Conservation (phyloP, 768 basidiomycete genomes). For the Russula sp. region DNA sequence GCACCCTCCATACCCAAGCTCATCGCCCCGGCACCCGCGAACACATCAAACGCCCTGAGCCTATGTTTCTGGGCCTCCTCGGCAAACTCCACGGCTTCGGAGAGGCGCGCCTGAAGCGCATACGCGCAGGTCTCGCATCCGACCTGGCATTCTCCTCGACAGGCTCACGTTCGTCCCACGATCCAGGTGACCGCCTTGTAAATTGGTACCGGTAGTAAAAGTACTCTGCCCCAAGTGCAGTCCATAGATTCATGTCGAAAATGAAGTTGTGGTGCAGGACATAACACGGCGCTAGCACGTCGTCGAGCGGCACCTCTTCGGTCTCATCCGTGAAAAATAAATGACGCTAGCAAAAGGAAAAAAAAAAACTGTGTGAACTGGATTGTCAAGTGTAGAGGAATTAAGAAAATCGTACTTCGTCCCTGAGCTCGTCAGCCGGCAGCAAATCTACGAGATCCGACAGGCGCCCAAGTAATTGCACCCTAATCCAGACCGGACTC, state of each 20-base stretch:
- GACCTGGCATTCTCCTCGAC: conserved; percentile 41
- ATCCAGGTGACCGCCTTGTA: conserved; percentile 29
- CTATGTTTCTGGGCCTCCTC: conserved; percentile 32
- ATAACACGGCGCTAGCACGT: conserved; percentile 49
- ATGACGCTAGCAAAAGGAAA: conserved; percentile 47
- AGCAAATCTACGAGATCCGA: conserved; percentile 40
- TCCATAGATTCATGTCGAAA: conserved; percentile 28
- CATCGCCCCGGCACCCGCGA: conserved; percentile 57
- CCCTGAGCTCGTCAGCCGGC: conserved; percentile 44
- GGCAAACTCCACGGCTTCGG: conserved; percentile 34
- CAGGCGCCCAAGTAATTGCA: conserved; percentile 50
- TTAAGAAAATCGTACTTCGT: conserved; percentile 49
- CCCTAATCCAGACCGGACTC: conserved; percentile 15
- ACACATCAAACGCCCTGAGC: conserved; percentile 43
- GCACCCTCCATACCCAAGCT: conserved; percentile 54
- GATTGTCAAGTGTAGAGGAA: neutral
- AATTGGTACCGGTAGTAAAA: conserved; percentile 55
- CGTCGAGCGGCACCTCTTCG: conserved; percentile 36
- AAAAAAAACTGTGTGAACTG: neutral
- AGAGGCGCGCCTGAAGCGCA: conserved; percentile 31
- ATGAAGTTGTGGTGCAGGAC: conserved; percentile 43
- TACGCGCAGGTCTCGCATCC: conserved; percentile 48
- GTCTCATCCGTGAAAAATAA: conserved; percentile 55
- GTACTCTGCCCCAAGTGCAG: conserved; percentile 46
- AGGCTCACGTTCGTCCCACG: conserved; percentile 40